Percentiles rank a stretch among this genome's conserved stretches.
Conservation (phyloP, 164 flowering plant genomes). For the Magnolia officinalis region DNA sequence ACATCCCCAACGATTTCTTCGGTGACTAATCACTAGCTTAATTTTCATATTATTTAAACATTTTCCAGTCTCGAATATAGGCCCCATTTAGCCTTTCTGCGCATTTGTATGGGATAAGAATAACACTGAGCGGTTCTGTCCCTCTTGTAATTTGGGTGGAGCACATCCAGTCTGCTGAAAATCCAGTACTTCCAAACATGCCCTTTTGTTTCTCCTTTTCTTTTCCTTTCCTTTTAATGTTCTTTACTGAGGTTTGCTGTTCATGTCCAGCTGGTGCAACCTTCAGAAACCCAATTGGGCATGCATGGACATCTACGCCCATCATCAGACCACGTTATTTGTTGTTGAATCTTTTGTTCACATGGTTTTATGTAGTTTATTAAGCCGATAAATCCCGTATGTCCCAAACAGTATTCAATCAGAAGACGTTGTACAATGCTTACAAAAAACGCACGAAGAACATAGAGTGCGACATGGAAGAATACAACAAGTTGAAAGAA, state of each 20-base stretch:
- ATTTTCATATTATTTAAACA: too few relatives aligned
- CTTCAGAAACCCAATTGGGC: neutral
- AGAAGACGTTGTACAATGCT: constrained; percentile 84
- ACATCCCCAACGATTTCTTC: neutral
- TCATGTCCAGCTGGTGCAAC: neutral
- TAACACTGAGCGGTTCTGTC: too few relatives aligned
- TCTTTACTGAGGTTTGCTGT: too few relatives aligned
- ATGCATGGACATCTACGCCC: neutral
- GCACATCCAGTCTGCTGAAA: too few relatives aligned
- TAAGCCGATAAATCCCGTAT: neutral
- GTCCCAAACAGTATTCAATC: constrained; percentile 73
- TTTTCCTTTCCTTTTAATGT: too few relatives aligned
- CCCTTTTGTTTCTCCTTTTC: too few relatives aligned
- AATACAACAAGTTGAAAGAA: constrained; percentile 80
- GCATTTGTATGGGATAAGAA: too few relatives aligned
- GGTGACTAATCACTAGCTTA: neutral
- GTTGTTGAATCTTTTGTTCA: neutral
- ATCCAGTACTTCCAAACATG: too few relatives aligned
- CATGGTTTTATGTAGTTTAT: neutral
- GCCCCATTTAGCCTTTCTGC: too few relatives aligned
- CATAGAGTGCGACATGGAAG: constrained; percentile 68
- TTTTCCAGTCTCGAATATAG: too few relatives aligned
- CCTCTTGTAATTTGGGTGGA: too few relatives aligned
- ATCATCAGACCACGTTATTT: neutral
- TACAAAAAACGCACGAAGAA: constrained; percentile 91